Evolutionary conservation across 345 rosid genomes (phyloP).

Genomic region (Eucalyptus microcorys): DNA sequence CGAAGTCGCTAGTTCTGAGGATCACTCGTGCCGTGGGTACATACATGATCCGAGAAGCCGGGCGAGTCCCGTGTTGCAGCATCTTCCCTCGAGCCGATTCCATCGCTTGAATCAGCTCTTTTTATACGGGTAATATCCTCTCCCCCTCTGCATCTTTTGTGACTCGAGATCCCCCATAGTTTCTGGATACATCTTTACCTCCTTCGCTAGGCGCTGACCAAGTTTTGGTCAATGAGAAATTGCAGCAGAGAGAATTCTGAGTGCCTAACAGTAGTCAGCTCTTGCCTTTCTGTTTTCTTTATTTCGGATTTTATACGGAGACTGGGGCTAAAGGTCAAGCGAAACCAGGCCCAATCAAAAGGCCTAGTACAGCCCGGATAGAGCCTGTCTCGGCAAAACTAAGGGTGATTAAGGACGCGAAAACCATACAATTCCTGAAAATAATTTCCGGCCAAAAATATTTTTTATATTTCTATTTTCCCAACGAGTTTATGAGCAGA

Average conservation of each 20-base stretch:
- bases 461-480: too few species aligned
- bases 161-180: neutral
- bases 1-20: neutral
- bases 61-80: neutral
- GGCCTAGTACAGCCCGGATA: neutral
- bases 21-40: neutral
- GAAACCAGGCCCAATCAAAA: neutral
- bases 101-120: neutral
- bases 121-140: neutral
- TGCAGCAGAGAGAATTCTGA: neutral
- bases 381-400: neutral
- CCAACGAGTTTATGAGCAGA: fast-evolving
- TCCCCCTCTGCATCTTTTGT: neutral
- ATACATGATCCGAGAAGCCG: neutral
- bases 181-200: neutral
- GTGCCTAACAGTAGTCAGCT: neutral
- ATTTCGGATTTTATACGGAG: neutral
- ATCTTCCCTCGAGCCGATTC: neutral
- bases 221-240: neutral
- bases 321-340: neutral
- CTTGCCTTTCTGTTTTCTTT: neutral
- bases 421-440: fast-evolving
- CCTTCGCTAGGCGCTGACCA: neutral
- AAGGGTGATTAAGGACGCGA: neutral
- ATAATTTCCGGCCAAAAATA: too few species aligned